Evolutionary conservation across 2,329 filamentous ascomycete species (phyloP), one percentile per base, ranked within the genome.

Genomic region (Pestalotiopsis sp.): DNA sequence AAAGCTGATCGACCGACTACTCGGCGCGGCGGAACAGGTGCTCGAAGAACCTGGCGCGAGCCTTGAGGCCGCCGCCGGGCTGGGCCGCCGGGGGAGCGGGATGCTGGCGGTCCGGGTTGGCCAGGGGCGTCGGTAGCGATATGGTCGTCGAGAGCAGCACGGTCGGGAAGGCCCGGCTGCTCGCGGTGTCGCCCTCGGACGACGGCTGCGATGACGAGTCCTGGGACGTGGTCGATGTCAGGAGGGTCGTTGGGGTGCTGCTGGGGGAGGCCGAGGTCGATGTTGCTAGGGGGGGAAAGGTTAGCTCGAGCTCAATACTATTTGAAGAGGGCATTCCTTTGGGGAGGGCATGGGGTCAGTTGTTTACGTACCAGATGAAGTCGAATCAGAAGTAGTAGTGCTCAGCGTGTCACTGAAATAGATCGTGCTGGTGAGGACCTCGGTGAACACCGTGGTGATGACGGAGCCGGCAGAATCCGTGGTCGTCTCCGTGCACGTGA

Each of bases 221-320:
- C 31, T 36, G 31, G 31, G 31, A 36, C 31, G 70, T 74, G 17
- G 67, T 75, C 45, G 74, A 77, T 1, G 75, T 77, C 61, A 69
- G 66, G 68, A 77, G 75, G 14, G 75, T 77, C 20, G 71, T 76
- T 23, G 72, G 73, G 45, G 61, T 25, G 41, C 65, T 52, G 9
- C 58, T 65, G 20, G 65, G 45, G n/a, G 68, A 38, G 49, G 68
- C 62, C 75, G 45, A 27, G 14, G 57, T 20, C 4, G 17, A 1
- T 27, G 23, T 36, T 17, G 25, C 57, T 60, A 31, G 3, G 25
- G n/a, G 7, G 23, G 23, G 3, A 9, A 3, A 4, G 17, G 57
- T 60, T 11, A 63, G 45, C 25, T 17, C 12, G 13, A 40, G 62
- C 74, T n/a, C 45, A 2, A 36, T 9, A 36, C 7, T 9, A 9